Evolutionary conservation across 139 green algal genomes (phyloP).

Genomic region (Tetraselmis chui): DNA sequence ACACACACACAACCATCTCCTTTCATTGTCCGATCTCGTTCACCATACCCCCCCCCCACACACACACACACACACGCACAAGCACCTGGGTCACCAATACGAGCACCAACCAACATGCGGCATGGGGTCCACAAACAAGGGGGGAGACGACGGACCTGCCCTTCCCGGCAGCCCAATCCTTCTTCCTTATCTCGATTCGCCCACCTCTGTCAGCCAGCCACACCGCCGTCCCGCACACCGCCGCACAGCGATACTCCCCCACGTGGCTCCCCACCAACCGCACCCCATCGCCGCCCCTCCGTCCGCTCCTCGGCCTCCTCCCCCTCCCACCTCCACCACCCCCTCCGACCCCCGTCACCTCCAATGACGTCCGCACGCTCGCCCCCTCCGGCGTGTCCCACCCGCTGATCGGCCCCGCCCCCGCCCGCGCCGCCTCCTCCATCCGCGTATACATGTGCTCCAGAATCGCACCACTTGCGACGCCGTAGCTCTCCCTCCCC

Average conservation of each 20-base stretch:
- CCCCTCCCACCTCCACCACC: background rate
- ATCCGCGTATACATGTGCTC: background rate
- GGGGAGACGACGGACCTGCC: background rate
- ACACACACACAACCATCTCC: too few relatives aligned
- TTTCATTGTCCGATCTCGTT: too few relatives aligned
- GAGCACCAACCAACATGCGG: too few relatives aligned
- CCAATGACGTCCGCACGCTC: too few relatives aligned
- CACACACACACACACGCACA: too few relatives aligned
- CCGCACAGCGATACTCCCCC: background rate
- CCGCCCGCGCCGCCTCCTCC: background rate
- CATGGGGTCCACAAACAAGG: too few relatives aligned
- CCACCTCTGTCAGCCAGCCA: background rate
- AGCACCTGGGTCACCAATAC: too few relatives aligned
- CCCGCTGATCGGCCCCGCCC: background rate
- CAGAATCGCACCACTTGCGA: background rate
- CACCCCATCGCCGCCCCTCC: background rate
- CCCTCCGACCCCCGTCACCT: background rate
- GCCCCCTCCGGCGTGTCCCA: background rate
- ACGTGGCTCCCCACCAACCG: background rate
- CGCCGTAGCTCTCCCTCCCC: background rate
- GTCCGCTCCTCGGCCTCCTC: background rate
- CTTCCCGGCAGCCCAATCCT: background rate
- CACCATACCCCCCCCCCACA: too few relatives aligned
- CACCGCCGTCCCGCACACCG: background rate
- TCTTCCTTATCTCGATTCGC: background rate